Percentiles rank a stretch among this genome's conserved stretches.
Conservation (phyloP, 768 basidiomycete species). For the Xerocomellus dryophilus region DNA sequence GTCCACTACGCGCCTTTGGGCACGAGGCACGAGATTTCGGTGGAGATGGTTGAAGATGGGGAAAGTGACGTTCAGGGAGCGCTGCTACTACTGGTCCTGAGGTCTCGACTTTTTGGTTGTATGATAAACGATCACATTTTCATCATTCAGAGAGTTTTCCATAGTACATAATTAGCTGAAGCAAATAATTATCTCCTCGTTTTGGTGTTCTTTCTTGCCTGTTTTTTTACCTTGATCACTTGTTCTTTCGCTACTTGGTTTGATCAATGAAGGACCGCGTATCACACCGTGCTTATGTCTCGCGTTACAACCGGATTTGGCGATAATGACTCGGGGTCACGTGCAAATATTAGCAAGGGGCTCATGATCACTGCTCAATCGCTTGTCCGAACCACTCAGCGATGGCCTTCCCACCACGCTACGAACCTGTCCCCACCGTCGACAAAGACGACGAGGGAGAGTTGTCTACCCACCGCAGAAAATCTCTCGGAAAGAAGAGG, state of each 20-base stretch:
- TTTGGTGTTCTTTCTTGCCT: too few species aligned
- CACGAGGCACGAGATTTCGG: background rate
- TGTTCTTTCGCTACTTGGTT: too few species aligned
- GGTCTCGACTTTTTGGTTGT: background rate
- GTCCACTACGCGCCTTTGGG: background rate
- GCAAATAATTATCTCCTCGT: too few species aligned
- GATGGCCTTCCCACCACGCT: constrained; percentile 26
- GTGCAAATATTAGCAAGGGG: background rate
- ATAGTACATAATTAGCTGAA: background rate
- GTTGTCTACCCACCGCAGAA: background rate
- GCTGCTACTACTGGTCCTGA: too few species aligned
- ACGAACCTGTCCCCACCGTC: constrained; percentile 24
- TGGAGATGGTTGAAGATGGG: background rate
- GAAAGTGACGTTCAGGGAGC: background rate
- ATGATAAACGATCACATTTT: background rate
- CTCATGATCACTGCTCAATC: background rate
- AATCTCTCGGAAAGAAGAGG: constrained; percentile 16
- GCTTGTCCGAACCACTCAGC: background rate
- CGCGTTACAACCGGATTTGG: background rate
- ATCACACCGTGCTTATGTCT: too few species aligned
- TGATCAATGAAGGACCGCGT: too few species aligned
- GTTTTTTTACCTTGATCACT: too few species aligned
- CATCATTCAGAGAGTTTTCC: background rate
- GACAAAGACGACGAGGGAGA: constrained; percentile 14
- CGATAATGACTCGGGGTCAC: background rate